Percentiles rank a stretch among this genome's conserved stretches.
Evolutionary conservation across 306 rosid genomes (phyloP).

Genomic region (Malus domestica): DNA sequence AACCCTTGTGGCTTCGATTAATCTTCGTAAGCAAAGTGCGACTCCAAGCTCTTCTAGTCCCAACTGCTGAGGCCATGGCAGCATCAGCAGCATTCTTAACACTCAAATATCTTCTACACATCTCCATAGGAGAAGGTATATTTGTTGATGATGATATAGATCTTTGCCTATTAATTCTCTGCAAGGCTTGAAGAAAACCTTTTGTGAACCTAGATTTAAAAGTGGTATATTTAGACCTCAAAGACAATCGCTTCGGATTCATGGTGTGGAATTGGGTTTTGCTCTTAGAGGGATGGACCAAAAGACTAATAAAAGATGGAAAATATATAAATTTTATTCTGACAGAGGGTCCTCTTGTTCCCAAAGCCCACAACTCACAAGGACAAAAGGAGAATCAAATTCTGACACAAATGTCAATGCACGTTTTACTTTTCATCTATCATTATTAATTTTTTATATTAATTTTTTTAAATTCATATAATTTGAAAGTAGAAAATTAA

Average conservation of each 20-base stretch:
- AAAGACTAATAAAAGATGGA: neutral
- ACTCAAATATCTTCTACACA: conserved; percentile 8
- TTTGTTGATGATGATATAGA: neutral
- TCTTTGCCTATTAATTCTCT: neutral
- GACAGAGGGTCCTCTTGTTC: neutral
- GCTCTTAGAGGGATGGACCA: neutral
- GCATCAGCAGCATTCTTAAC: conserved; percentile 24
- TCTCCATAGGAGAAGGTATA: conserved; percentile 11
- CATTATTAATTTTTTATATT: too few species aligned
- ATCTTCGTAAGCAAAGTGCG: conserved; percentile 21
- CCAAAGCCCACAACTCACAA: neutral
- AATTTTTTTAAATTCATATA: too few species aligned
- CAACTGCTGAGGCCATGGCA: conserved; percentile 30
- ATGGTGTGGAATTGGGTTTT: conserved; percentile 1
- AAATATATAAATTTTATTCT: neutral
- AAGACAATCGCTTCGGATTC: neutral
- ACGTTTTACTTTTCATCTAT: too few species aligned
- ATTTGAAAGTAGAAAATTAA: too few species aligned
- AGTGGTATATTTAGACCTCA: neutral
- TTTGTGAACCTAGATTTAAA: conserved; percentile 13
- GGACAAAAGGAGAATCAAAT: conserved; percentile 7
- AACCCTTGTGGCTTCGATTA: neutral
- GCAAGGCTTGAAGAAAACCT: conserved; percentile 21
- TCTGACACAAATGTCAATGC: conserved; percentile 17
- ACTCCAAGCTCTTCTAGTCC: conserved; percentile 25